Conservation (phyloP, 2,329 filamentous ascomycete genomes). For the Hymenoscyphus infarciens region DNA sequence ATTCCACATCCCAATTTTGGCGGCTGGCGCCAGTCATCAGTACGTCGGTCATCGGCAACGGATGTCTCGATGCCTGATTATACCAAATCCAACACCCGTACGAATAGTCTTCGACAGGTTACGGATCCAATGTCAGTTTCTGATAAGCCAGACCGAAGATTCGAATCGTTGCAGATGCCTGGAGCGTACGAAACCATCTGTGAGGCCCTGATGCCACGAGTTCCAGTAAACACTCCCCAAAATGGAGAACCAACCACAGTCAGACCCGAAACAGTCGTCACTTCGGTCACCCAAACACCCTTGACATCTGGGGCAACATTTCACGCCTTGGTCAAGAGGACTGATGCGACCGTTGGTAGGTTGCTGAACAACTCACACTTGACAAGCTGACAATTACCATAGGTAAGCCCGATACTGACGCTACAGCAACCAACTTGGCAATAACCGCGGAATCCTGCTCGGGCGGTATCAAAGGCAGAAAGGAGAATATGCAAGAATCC, state of each 20-base stretch:
- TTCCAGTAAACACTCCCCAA: slow-evolving; percentile 30
- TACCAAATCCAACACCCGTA: slow-evolving; percentile 24
- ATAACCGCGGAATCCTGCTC: neutral
- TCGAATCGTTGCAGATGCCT: slow-evolving; percentile 26
- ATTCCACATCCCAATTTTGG: slow-evolving; percentile 23
- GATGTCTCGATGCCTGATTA: slow-evolving; percentile 49
- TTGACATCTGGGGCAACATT: slow-evolving; percentile 7
- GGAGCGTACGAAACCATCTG: slow-evolving; percentile 32
- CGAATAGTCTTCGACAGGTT: slow-evolving; percentile 37
- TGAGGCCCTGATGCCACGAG: slow-evolving; percentile 31
- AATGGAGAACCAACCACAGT: slow-evolving; percentile 13
- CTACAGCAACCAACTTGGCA: neutral
- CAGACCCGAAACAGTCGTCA: neutral
- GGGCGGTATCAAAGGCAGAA: slow-evolving; percentile 25
- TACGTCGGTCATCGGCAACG: slow-evolving; percentile 9
- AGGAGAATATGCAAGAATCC: slow-evolving; percentile 27
- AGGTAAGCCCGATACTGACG: slow-evolving; percentile 3
- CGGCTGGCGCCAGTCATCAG: slow-evolving; percentile 37
- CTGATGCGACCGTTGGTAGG: slow-evolving; percentile 8
- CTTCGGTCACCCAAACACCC: neutral
- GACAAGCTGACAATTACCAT: neutral
- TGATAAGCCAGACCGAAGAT: slow-evolving; percentile 22
- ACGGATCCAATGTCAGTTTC: slow-evolving; percentile 31
- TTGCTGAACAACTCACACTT: neutral
- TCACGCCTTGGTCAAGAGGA: slow-evolving; percentile 5